Percentiles rank a stretch among this genome's conserved stretches.
Conservation (phyloP, 129 eudicot genomes). For the Chrysanthemum makinoi region DNA sequence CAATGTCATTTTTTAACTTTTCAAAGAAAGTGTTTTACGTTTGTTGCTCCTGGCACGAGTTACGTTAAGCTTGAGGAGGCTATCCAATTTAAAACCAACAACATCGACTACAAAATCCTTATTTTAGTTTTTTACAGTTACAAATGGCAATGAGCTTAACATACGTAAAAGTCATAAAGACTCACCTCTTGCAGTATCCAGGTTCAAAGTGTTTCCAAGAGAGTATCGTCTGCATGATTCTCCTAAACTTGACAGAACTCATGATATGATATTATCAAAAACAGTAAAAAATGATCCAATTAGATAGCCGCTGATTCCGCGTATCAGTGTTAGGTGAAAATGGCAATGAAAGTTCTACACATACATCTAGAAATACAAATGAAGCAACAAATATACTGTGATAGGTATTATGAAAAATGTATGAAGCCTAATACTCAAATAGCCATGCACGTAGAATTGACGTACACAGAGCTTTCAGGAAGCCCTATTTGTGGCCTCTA, state of each 20-base stretch:
- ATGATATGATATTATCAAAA: slow-evolving; percentile 61
- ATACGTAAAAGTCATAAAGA: slow-evolving; percentile 18
- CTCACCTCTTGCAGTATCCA: slow-evolving; percentile 91
- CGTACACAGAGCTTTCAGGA: no score
- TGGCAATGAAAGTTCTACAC: no score
- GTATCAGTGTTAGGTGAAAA: no score
- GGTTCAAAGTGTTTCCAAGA: slow-evolving; percentile 95
- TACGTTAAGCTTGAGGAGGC: slow-evolving; percentile 84
- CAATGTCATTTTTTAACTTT: background rate
- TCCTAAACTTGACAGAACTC: slow-evolving; percentile 71
- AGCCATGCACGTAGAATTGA: no score
- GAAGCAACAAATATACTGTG: no score
- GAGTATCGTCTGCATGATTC: slow-evolving; percentile 95
- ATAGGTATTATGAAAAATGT: no score
- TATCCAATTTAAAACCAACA: slow-evolving; percentile 90
- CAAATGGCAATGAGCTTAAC: background rate
- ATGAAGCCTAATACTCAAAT: no score
- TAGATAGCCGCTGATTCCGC: background rate
- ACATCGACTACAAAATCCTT: slow-evolving; percentile 70
- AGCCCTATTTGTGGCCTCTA: no score
- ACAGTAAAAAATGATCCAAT: slow-evolving; percentile 13
- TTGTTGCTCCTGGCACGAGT: slow-evolving; percentile 89
- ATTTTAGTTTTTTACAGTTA: background rate
- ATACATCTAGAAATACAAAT: no score
- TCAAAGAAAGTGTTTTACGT: background rate